A percentile compares a stretch with the other conserved stretches of the same genome.
phyloP scores from a whole-genome alignment of 2,329 filamentous ascomycete genomes.

The Catunica adiposa region DNA sequence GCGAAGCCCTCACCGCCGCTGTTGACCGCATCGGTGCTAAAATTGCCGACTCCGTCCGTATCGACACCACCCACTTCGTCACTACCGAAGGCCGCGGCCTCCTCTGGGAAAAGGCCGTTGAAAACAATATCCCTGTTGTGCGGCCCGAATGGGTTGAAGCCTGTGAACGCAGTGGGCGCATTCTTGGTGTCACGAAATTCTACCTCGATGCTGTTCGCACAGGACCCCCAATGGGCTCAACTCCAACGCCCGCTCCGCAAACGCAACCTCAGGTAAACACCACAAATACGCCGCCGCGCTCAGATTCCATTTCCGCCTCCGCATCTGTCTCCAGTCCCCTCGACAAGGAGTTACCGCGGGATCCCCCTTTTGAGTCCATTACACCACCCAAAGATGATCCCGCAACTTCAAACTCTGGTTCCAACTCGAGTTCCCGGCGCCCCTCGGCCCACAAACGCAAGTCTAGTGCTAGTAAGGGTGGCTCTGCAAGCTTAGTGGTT shows the following conservation, averaged over 20 bases:
- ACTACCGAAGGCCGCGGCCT: constrained; percentile 83
- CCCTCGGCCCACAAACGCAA: background rate
- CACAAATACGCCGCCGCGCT: constrained; percentile 6
- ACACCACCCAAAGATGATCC: no score
- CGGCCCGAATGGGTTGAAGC: constrained; percentile 93
- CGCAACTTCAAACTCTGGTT: no score
- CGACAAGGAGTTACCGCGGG: constrained; percentile 18
- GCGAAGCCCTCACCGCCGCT: constrained; percentile 56
- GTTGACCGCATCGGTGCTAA: constrained; percentile 85
- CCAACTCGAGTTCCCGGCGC: background rate
- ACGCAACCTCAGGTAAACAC: no score
- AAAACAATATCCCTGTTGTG: constrained; percentile 96
- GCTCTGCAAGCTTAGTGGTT: background rate
- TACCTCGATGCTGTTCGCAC: constrained; percentile 66
- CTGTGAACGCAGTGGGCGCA: constrained; percentile 83
- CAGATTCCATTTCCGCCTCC: background rate
- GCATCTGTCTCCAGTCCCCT: background rate
- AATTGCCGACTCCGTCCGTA: constrained; percentile 74
- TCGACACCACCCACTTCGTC: constrained; percentile 97
- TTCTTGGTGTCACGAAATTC: constrained; percentile 87
- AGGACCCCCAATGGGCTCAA: constrained; percentile 24
- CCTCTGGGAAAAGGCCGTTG: constrained; percentile 88
- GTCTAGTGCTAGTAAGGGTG: background rate
- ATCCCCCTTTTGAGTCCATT: constrained; percentile 6
- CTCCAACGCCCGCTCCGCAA: constrained; percentile 16